phyloP scores from a whole-genome alignment of 83 land plant species.

The Picea engelmannii region DNA sequence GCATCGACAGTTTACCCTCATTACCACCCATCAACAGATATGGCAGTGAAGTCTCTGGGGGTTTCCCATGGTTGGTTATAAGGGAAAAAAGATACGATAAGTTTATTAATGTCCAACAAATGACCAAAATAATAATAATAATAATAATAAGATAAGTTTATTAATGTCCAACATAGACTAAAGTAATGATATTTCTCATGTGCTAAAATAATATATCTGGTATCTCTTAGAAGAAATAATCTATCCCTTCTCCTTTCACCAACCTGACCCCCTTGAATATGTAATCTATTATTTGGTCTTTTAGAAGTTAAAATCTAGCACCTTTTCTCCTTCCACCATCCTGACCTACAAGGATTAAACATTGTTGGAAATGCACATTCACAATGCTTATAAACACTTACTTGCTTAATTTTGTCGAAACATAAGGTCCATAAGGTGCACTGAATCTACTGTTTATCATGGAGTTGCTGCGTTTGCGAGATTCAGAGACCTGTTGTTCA shows the following conservation, averaged over 20 bases:
- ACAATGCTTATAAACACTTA: neutral
- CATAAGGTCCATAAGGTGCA: conserved; percentile 8
- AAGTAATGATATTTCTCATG: neutral
- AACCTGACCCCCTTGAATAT: too few relatives aligned
- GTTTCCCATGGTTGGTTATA: too few relatives aligned
- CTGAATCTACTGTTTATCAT: neutral
- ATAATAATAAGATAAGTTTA: too few relatives aligned
- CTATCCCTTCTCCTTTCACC: too few relatives aligned
- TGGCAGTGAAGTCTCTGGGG: too few relatives aligned
- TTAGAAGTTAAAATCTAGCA: too few relatives aligned
- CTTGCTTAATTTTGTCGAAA: conserved; percentile 1
- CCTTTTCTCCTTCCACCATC: neutral
- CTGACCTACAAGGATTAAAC: neutral
- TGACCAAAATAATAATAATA: too few relatives aligned
- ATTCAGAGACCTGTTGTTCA: conserved; percentile 2
- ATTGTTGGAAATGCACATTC: neutral
- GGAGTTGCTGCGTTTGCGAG: neutral
- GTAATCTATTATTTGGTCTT: too few relatives aligned
- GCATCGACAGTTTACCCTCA: too few relatives aligned
- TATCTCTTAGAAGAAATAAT: neutral
- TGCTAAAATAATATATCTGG: neutral
- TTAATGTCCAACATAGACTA: neutral
- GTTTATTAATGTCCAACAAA: too few relatives aligned
- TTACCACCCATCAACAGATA: too few relatives aligned
- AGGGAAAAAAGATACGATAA: too few relatives aligned